Conservation (phyloP, 768 basidiomycete species). For the Stropharia rugosoannulata region DNA sequence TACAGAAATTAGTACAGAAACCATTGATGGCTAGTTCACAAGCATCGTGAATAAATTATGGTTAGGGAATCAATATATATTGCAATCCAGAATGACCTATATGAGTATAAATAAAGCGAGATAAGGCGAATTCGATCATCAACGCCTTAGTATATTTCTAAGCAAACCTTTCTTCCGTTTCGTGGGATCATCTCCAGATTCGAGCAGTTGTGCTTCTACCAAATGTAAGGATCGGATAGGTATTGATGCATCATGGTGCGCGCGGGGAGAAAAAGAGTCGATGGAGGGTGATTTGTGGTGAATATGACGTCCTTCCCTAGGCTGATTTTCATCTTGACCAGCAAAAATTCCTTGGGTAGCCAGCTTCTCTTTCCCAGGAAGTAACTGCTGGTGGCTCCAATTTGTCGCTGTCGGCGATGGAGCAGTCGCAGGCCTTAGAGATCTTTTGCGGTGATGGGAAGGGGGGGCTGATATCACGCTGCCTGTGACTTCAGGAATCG, state of each 20-base stretch:
- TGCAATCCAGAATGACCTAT: conserved; percentile 10
- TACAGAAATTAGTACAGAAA: conserved; percentile 55
- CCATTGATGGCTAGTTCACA: conserved; percentile 30
- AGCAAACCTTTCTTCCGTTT: conserved; percentile 42
- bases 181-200: conserved; percentile 36
- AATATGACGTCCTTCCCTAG: conserved; percentile 13
- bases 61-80: conserved; percentile 20
- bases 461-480: conserved; percentile 14
- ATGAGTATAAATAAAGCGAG: conserved; percentile 12
- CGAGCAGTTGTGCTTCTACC: conserved; percentile 21
- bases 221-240: conserved; percentile 15
- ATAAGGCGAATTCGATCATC: conserved; percentile 11
- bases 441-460: conserved; percentile 20
- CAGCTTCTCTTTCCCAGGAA: conserved; percentile 18
- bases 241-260: conserved; percentile 13
- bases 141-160: conserved; percentile 42
- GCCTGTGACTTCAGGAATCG: conserved; percentile 10
- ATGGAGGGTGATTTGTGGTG: conserved; percentile 55
- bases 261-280: conserved; percentile 48
- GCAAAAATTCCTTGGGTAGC: conserved; percentile 4
- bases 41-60: conserved; percentile 22
- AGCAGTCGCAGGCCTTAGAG: conserved; percentile 48
- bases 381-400: conserved; percentile 18
- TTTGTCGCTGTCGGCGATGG: conserved; percentile 14
- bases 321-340: conserved; percentile 12